Evolutionary conservation across 2,329 filamentous ascomycete genomes (phyloP), one percentile per base, ranked within the genome.

Genomic region (Byssothecium circinans): DNA sequence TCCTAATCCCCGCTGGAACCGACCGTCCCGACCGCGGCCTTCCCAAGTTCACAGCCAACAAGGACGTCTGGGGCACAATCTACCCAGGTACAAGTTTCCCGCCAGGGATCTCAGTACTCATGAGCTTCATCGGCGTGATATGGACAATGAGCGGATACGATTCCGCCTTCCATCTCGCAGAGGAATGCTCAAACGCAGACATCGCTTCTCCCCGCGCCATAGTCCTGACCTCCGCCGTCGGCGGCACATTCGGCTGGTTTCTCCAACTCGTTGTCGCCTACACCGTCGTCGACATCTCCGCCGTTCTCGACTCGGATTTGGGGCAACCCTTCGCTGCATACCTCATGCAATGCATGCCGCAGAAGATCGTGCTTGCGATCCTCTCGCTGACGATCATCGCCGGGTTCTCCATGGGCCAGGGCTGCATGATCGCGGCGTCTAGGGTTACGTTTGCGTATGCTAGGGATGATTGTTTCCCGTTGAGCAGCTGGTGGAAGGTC

Each of bases 201-300:
- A 71, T 89, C 37, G 86, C 87, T 23, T 81, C 84, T 8, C 86
- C 86, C 0, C 81, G 86, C 11, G 86, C 86, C 7, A 90, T 89
- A 43, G 81, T 88, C 30, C 74, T 89, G 62, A 89, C 87, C 0
- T 83, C 83, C 1, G 80, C 74, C 1, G 75, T 85, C 2, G 87
- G 87, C 5, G 86, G 86, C 1, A 52, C 85, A 2, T 77, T 87
- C 52, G 87, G 87, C 37, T 90, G 86, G 82, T 82, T 87, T 56
- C 70, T 90, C n/a, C 86, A 89, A 64, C 75, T 88, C 8, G 83
- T 88, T 0, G 84, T 88, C 39, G 85, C 85, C 0, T 89, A 89
- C 67, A 89, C 86, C 0, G 83, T 88, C 23, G 75, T 82, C 38
- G 81, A 85, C 60, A 85, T 89, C 50, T 69, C 74, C 0, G 76